Base-by-base conservation (phyloP, 768 basidiomycete genomes). In the Amanita jacksonii region DNA sequence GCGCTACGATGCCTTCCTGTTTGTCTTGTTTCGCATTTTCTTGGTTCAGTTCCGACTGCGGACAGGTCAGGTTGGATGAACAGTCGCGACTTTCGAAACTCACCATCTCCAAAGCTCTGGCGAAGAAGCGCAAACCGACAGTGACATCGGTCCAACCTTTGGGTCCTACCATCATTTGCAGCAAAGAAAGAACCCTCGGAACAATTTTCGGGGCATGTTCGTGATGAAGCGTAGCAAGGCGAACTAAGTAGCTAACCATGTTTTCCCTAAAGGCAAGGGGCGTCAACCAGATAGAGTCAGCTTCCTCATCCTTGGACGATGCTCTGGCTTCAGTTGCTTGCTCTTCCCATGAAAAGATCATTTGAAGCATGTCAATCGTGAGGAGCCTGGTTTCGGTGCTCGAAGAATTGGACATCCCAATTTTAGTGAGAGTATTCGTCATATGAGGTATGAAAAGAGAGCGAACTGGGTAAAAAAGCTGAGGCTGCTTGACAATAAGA, bases 291-390 rank as follows among this genome's bases (percentile, higher is more conserved):
- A 56, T 44, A 36, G 57, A 49, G 36, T 62, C 62, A 31, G 54
- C 51, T 18, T 63, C 60, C 13, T 49, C 52, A 20, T 34, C 45
- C 32, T 54, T 45, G 32, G 51, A 56, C 4, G 51, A 39, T 43
- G 59, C 61, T 1, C 50, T 39, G 6, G 59, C 54, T 47, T 67
- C 61, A 6, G 54, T 64, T 47, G 71, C 71, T 62, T 74, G 75
- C 61, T 86, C 81, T 59, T 98, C 96, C 96, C 96, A 99, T 32
- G 81, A 76, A 56, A 91, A 88, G 27, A 99, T 84, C 31, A 92
- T 79, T 58, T 96, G 91, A 10, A 93, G 70, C 27, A 93, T 77
- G 48, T 99, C 96, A 46, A 97, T 76, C 16, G 90, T 88, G 32
- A 98, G 65, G 16, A 81, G 64, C n/a, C 91, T 79, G 5, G 87